Base-by-base conservation (phyloP, 805 yeast species). In the Sungouiozyma intestinalis region DNA sequence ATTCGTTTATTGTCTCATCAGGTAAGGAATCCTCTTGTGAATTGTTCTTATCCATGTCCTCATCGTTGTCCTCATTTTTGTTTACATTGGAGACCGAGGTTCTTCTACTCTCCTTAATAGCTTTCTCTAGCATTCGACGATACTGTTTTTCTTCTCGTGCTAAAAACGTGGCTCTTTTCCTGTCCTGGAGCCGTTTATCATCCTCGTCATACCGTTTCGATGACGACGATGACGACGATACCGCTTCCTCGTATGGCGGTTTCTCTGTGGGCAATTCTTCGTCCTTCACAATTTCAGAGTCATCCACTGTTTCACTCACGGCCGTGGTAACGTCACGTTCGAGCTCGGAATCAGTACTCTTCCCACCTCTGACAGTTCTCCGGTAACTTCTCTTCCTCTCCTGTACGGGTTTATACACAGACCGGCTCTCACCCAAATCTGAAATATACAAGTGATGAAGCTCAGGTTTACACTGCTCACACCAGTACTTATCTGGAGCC, bases 401-500 rank as follows among this genome's bases (percentile, higher is more conserved):
- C 46, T 60, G 69, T 15, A 64, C 68, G 4, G 74, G 83, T 51
- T 54, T 57, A 45, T 60, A 60, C 9, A 49, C 36, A 7, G 63
- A 58, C 34, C 60, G 45, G 6, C 44, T 45, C 20, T 50, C 54
- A 1, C 58, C 61, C 19, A 48, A 37, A 21, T 54, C 61, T 2
- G 55, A 50, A 11, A 48, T 40, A 39, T 60, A 58, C 6, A 60
- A 38, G 19, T 49, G 48, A 59, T 90, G 98, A 38, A 84, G 64
- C 24, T 84, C 88, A 1, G 97, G 97, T 48, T 79, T 76, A 66
- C 98, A 90, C 49, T 66, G 63, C 60, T 90, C 98, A 69, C 98
- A 90, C 85, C 88, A 86, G 63, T 92, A 90, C 61, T 85, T 85
- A 44, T 90, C 97, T 3, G 97, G 96, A 2, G 86, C 85, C 39